Evolutionary conservation across 805 yeast genomes (phyloP), one percentile per base, ranked within the genome.

Genomic region (Pichia exigua): DNA sequence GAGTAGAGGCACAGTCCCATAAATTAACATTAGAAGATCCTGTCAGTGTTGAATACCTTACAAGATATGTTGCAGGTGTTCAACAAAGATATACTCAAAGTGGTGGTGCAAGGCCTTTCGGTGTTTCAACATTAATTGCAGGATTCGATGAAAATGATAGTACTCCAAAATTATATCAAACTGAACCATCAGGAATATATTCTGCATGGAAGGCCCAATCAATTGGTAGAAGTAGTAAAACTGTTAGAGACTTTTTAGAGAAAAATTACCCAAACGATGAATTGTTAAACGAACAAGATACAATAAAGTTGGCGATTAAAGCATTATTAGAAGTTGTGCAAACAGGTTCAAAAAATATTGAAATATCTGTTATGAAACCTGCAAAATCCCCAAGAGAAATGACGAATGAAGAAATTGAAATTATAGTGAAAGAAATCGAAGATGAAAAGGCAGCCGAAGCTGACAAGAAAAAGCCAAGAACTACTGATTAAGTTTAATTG

Each of bases 151-250:
- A 84, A 50, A 83, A 85, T 63, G 96, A 89, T 69, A 70, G 70
- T 22, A 78, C 76, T 35, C 97, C 98, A 44, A 83, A 80, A 66
- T 77, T 94, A 58, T 94, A 84, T 71, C 95, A 87, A 69, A 94
- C 99, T 13, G 99, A 94, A 68, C 99, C 99, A 43, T 87, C 96
- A 45, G 99, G 99, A 26, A 92, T 94, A 58, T 92, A 85, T 67
- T 87, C 95, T 46, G 95, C 97, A 3, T 94, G 99, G 99, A 88
- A 91, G 68, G 97, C 98, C 35, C 92, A 88, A 65, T 90, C 98
- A 20, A 94, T 94, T 63, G 99, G 99, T 53, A 82, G 97, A 65
- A 86, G 94, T 55, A 80, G 94, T 56, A 92, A 94, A 68, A 92
- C 98, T 3, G 97, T 94, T 38, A 83, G 95, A 60, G 99, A 94